Conservation (phyloP, 2,329 filamentous ascomycete genomes). For the Sclerotinia trifoliorum region DNA sequence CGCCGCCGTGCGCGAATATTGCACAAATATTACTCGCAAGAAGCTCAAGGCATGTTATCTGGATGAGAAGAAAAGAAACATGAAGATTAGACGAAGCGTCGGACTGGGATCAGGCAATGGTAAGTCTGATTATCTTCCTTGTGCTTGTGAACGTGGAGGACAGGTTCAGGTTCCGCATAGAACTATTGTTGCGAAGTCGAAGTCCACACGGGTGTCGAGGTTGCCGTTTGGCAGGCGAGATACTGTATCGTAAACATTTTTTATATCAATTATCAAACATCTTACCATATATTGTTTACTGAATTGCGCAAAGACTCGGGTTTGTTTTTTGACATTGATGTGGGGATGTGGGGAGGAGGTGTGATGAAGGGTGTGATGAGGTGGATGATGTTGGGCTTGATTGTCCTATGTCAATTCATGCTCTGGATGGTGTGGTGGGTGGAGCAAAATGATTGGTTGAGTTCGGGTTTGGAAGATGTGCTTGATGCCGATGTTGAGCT, state of each 20-base stretch:
- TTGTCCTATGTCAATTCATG: slow-evolving; percentile 19
- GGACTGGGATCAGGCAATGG: slow-evolving; percentile 12
- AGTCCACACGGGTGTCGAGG: slow-evolving; percentile 5
- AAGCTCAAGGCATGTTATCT: slow-evolving; percentile 22
- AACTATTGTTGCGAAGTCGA: slow-evolving; percentile 2
- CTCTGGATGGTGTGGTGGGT: slow-evolving; percentile 18
- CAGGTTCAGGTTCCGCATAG: slow-evolving; percentile 15
- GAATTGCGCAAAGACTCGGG: slow-evolving; percentile 18
- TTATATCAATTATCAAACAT: not conserved
- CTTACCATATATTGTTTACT: slow-evolving; percentile 15
- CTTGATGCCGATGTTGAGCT: not conserved
- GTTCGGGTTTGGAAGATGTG: not conserved
- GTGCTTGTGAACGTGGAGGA: slow-evolving; percentile 14
- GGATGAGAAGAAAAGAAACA: slow-evolving; percentile 19
- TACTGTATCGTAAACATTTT: slow-evolving; percentile 10
- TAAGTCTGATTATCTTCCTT: slow-evolving; percentile 21
- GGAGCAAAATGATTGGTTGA: slow-evolving; percentile 8
- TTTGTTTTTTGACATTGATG: not conserved
- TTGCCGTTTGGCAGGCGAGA: slow-evolving; percentile 17
- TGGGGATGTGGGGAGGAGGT: not conserved
- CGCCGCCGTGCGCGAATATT: slow-evolving; percentile 18
- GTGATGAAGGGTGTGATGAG: slow-evolving; percentile 6
- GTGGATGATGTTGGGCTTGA: slow-evolving; percentile 14
- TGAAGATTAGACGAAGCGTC: slow-evolving; percentile 6
- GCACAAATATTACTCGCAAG: slow-evolving; percentile 18